Evolutionary conservation across 208 protist species (phyloP), one percentile per base, ranked within the genome.

Genomic region (Wallacemonas sp.): DNA sequence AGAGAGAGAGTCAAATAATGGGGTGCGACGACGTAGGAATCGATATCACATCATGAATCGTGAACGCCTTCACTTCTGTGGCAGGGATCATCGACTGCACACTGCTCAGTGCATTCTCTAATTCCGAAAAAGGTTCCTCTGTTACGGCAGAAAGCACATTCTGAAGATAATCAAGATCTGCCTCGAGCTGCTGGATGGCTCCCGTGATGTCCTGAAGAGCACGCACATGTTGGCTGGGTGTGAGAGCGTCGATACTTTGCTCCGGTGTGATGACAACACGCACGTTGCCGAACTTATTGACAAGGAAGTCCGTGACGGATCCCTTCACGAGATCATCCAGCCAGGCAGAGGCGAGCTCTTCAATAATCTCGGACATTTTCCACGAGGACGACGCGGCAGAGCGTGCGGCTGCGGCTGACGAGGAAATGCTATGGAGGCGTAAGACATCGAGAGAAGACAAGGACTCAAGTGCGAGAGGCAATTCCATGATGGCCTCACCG

Each of bases 401-500:
- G 21, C 8, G 19, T 15, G 59, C 53, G 15, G 28, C 21, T 1
- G 9, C 55, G 14, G 30, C 19, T 1, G 9, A 19, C 34, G 34
- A 6, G 14, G 9, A 6, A 41, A 6, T 14, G 36, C 6, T 41
- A 6, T 14, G 36, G 36, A 6, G 39, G 56, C 58, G 19, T 12
- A 36, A 30, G 56, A 39, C 22, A 44, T 68, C 44, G 68, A 70
- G 56, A 54, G 68, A 31, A 11, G 49, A 59, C 36, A 92, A 66
- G 11, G 76, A 68, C 33, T 95, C 89, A 14, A 95, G 55, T 22
- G 76, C 75, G 15, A 95, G 70, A 11, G 89, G 86, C 17, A 91
- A 80, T 66, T 88, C 89, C 76, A 95, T 89, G 56, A 95, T 84
- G 27, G 79, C 81, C 56, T 95, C 89, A 2, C 89, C 89, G 53